Percentiles rank a stretch among this genome's conserved stretches.
phyloP scores from a whole-genome alignment of 139 green algal species.

The Diplosphaera chodatii region DNA sequence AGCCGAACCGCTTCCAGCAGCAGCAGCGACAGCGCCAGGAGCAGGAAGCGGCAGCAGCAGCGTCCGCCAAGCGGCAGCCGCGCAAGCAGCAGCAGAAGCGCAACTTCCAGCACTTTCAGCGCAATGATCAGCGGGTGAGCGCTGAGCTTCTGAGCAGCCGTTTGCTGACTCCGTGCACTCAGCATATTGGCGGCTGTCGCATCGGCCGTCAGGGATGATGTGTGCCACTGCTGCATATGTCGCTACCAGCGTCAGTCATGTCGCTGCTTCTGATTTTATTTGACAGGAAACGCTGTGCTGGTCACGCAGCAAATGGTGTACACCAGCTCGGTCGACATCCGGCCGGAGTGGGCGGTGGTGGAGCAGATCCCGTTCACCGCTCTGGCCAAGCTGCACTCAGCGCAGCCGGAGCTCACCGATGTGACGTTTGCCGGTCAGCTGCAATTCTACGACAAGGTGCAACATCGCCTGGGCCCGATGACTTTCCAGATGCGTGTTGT shows the following conservation, averaged over 20 bases:
- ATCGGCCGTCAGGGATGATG: no score
- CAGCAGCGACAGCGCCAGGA: conserved; percentile 20
- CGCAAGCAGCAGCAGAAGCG: conserved; percentile 33
- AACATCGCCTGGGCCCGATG: no score
- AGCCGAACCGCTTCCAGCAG: conserved; percentile 48
- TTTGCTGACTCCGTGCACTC: no score
- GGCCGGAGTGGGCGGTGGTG: conserved; percentile 88
- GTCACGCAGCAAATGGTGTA: conserved; percentile 53
- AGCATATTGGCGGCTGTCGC: no score
- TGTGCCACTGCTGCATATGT: no score
- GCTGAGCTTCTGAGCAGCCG: no score
- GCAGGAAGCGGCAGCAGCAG: conserved; percentile 2
- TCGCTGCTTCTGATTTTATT: no score
- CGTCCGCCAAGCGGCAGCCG: conserved; percentile 1
- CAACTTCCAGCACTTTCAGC: conserved; percentile 29
- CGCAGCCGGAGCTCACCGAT: conserved; percentile 35
- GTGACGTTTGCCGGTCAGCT: conserved; percentile 59
- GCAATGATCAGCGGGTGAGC: conserved; percentile 24
- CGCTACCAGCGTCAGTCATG: no score
- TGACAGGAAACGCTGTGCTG: no score
- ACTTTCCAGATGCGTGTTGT: no score
- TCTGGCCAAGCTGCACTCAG: conserved; percentile 76
- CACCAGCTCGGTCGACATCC: conserved; percentile 81
- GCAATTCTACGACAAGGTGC: conserved; percentile 84
- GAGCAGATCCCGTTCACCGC: conserved; percentile 85